Base-by-base conservation (phyloP, 805 yeast species). In the Candida dendrica region DNA sequence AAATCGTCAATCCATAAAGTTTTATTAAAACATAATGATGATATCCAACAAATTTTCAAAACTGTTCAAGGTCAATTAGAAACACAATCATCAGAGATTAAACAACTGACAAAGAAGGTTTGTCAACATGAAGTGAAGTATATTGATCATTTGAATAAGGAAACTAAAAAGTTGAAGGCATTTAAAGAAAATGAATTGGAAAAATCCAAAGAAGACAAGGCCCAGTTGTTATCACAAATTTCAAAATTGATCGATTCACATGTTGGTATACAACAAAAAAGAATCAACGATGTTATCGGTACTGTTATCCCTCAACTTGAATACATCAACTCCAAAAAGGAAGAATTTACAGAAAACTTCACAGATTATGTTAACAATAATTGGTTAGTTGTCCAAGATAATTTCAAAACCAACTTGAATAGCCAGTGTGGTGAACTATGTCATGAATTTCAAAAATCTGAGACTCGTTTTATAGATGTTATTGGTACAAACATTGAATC, bases 401-500 rank as follows among this genome's bases (percentile, higher is more conserved):
- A 32, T 10, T 17, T 32, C 11, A 13, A 6, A 9, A 26, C 16
- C 3, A 36, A 41, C 18, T 50, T 52, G 26, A 34, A 39, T 16
- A 41, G 42, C n/a, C 36, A 42, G 7, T 24, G 50, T 2, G 7
- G 16, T 1, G 16, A 37, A 1, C 42, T 47, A 36, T 16, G 42
- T 2, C 27, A 29, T 32, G 16, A n/a, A 3, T 17, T 32, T 16
- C 10, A 15, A 13, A 15, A 32, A 17, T 32, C 19, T 13, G 13
- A 32, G 11, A 17, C 17, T 15, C 34, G 17, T 16, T 32, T 16
- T 9, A 17, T 16, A 7, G 34, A 32, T 16, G 11, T 17, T 32
- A 42, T 49, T 6, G 55, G 51, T 9, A 55, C 36, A 6, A 46
- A 37, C 15, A 45, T 52, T 20, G 54, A 47, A 34, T 44, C 42